These are phyloP conservation scores for Phascolomyces articulosus DNA, from an alignment of 371 early-diverging fungal species.

Conservation along the genomic window DNA sequence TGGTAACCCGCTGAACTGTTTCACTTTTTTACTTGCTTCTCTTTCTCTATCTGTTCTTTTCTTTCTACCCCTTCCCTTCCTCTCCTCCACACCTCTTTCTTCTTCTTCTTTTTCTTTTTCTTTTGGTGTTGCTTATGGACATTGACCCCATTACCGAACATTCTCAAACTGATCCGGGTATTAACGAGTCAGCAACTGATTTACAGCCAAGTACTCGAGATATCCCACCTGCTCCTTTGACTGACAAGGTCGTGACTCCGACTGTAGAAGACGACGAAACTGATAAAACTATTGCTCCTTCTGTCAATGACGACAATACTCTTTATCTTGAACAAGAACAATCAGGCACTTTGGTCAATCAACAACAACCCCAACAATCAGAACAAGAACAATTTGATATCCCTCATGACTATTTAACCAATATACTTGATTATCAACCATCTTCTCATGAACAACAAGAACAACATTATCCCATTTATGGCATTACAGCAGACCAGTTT, in stretches of 20 bases:
- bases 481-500: conserved; percentile 25
- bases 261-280: conserved; percentile 8
- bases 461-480: conserved; percentile 10
- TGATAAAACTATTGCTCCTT: conserved; percentile 14
- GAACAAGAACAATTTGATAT: conserved; percentile 16
- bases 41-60: neutral
- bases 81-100: neutral
- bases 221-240: neutral
- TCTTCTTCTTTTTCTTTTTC: too few relatives aligned
- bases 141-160: neutral
- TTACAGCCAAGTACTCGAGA: neutral
- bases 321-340: neutral
- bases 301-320: conserved; percentile 1
- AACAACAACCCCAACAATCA: neutral
- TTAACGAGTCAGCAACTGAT: neutral
- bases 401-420: conserved; percentile 7
- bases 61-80: neutral
- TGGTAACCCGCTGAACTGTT: too few relatives aligned
- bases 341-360: neutral
- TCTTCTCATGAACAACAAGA: neutral
- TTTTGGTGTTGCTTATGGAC: conserved; percentile 8
- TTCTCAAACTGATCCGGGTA: neutral
- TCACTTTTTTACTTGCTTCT: neutral
- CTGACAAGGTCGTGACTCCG: conserved; percentile 3
- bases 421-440: neutral